A percentile compares a stretch with the other conserved stretches of the same genome.
These are phyloP conservation scores for Musa troglodytarum DNA, from an alignment of 176 grass and related monocot species.

Conservation along the genomic window DNA sequence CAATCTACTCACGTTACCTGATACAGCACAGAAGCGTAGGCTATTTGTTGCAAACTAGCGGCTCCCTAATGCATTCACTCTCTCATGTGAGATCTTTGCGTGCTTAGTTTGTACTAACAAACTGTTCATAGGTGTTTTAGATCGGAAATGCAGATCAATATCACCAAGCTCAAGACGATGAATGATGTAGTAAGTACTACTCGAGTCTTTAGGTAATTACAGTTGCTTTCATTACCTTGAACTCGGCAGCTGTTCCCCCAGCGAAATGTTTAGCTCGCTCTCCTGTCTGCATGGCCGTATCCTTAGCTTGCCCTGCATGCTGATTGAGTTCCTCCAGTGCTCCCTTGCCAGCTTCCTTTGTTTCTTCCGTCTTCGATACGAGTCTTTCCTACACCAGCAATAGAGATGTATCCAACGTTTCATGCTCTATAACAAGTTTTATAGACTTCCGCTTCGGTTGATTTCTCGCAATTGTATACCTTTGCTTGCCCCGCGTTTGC, in stretches of 20 bases:
- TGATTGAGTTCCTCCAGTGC: neutral
- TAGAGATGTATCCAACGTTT: too few species aligned
- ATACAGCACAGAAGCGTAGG: conserved; percentile 9
- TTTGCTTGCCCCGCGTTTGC: neutral
- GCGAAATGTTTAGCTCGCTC: neutral
- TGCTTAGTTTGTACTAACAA: neutral
- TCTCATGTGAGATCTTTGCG: neutral
- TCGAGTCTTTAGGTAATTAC: neutral
- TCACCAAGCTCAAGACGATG: too few species aligned
- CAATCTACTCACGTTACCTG: conserved; percentile 4
- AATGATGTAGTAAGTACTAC: too few species aligned
- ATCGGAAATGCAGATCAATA: too few species aligned
- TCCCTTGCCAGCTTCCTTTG: conserved; percentile 4
- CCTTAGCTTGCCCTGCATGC: neutral
- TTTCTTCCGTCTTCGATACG: neutral
- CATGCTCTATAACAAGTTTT: too few species aligned
- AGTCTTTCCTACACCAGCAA: neutral
- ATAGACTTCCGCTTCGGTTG: neutral
- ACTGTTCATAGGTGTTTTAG: neutral
- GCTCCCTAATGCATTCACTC: neutral
- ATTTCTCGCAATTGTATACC: neutral
- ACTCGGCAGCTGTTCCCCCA: conserved; percentile 8
- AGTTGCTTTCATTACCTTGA: neutral
- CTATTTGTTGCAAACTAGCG: neutral
- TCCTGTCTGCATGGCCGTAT: neutral